A percentile compares a stretch with the other conserved stretches of the same genome.
Conservation (phyloP, 169 alveolate species). For the Plasmodium blacklocki region DNA sequence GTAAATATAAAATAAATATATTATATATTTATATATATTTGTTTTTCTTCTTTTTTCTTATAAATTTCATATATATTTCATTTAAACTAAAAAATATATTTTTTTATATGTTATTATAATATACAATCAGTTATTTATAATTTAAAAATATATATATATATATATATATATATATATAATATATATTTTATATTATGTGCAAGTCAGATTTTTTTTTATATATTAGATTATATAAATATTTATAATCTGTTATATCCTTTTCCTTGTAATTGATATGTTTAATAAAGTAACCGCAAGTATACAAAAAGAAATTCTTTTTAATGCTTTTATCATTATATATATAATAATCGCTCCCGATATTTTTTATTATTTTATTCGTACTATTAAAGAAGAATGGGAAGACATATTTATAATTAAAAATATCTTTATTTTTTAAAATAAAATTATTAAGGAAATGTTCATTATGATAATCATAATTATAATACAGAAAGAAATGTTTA, state of each 20-base stretch:
- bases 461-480: background rate
- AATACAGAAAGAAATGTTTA: conserved; percentile 65
- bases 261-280: conserved; percentile 70
- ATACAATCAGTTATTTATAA: no score
- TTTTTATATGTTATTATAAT: no score
- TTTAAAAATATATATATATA: background rate
- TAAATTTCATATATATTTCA: no score
- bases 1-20: no score
- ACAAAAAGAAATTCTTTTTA: conserved; percentile 65
- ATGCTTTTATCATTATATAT: conserved; percentile 64
- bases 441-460: conserved; percentile 16
- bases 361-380: conserved; percentile 7
- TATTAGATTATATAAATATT: conserved; percentile 47
- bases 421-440: conserved; percentile 39
- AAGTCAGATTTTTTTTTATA: conserved; percentile 36
- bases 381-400: conserved; percentile 71
- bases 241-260: conserved; percentile 37
- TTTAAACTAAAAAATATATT: no score
- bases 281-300: conserved; percentile 51
- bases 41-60: no score
- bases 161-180: background rate
- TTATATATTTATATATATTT: no score
- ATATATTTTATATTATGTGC: background rate
- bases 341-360: conserved; percentile 6
- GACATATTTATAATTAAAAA: conserved; percentile 33